Percentiles rank a stretch among this genome's conserved stretches.
Conservation (phyloP, 2,329 filamentous ascomycete genomes). For the Colletotrichum lini region DNA sequence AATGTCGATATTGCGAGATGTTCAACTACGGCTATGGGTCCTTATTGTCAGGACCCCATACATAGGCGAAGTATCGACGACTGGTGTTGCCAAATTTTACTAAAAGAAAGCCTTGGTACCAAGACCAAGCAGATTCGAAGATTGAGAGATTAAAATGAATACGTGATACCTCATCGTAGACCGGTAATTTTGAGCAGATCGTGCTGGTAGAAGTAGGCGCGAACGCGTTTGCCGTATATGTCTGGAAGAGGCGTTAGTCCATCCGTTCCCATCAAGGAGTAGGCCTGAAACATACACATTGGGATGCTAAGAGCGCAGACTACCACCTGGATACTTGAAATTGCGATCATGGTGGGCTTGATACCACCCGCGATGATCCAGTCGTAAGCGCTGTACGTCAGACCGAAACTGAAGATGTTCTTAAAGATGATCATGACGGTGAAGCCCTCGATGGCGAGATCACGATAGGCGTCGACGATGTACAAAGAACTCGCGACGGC, state of each 20-base stretch:
- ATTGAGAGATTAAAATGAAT: background rate
- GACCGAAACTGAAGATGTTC: conserved; percentile 89
- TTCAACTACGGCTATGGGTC: conserved; percentile 1
- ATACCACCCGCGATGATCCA: conserved; percentile 82
- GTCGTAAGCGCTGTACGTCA: conserved; percentile 87
- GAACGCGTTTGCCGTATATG: conserved; percentile 82
- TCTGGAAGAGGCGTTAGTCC: conserved; percentile 63
- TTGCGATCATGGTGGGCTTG: conserved; percentile 74
- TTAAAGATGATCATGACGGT: conserved; percentile 94
- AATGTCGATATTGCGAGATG: background rate
- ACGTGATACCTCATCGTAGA: conserved; percentile 47
- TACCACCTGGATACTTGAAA: conserved; percentile 83
- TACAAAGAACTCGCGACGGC: conserved; percentile 89
- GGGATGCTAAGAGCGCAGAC: conserved; percentile 83
- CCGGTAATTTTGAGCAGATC: conserved; percentile 73
- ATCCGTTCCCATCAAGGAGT: background rate
- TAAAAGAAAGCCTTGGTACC: background rate
- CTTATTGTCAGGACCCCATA: too few species aligned
- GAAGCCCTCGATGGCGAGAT: conserved; percentile 89
- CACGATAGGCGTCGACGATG: conserved; percentile 91
- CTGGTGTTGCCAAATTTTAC: background rate
- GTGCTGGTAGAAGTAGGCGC: conserved; percentile 82
- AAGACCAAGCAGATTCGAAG: too few species aligned
- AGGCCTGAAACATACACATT: conserved; percentile 75
- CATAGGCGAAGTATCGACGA: background rate